Base-by-base conservation (phyloP, 1,284 basidiomycete genomes). In the Puccinia horiana region DNA sequence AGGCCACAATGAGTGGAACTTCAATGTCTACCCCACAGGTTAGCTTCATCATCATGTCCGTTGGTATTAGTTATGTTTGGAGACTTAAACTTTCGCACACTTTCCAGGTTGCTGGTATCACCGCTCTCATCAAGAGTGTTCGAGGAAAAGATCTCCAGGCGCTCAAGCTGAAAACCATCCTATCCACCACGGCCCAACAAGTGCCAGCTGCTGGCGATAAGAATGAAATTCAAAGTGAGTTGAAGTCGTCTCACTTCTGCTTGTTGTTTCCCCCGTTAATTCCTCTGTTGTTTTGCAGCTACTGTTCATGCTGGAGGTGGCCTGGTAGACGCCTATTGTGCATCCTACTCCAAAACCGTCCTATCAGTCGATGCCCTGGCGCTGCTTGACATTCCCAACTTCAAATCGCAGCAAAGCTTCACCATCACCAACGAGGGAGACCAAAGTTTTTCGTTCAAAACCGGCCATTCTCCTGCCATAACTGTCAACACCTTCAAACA, bases 21-120 rank as follows among this genome's bases (percentile, higher is more conserved):
- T 81, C 78, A 6, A 81, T 81, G 78, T 52, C 78, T 35, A 81
- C 78, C 20, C 78, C 78, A 14, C 69, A 81, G 47, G 78, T 81
- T 26, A 40, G 78, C 26, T 8, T 0, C 8, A 32, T 69, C 8
- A 11, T 37, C 42, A 29, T 69, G 42, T 14, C 8, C 2, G 23
- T 16, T 4, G 29, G 16, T 56, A 5, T 14, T 54, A 4, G n/a
- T n/a, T n/a, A n/a, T n/a, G n/a, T 12, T 14, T 1, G 18, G n/a
- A 35, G 9, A 67, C 47, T 56, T 0, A 35, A 40, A 37, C 14
- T 29, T 9, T 35, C 18, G n/a, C 9, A 23, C 16, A 2, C 42
- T 29, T 49, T 49, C 47, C n/a, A 81, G 78, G 29, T 81, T 61
- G 78, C 78, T 14, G 78, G 78, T 58, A 81, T 81, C 18, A 56